Conservation (phyloP, 2,329 filamentous ascomycete species). For the Cadophora sp. region DNA sequence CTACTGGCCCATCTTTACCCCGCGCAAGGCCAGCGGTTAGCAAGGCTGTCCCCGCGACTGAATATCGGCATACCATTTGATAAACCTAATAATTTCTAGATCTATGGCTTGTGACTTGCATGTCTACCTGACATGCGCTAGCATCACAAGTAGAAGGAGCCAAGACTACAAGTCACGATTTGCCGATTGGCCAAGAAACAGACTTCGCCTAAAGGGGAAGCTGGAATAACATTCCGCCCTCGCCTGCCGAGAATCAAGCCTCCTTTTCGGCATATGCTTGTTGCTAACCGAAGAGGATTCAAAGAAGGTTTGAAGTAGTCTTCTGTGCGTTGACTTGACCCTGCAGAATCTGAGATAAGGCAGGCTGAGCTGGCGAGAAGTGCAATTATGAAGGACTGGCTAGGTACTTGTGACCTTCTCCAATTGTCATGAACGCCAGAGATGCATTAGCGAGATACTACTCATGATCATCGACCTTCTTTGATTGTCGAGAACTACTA, state of each 20-base stretch:
- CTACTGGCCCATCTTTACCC: not conserved
- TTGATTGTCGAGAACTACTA: not conserved
- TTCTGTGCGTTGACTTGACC: not conserved
- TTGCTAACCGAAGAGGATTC: not conserved
- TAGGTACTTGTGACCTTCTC: not conserved
- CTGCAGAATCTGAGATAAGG: slow-evolving; percentile 9
- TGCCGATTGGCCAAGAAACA: slow-evolving; percentile 2
- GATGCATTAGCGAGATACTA: not conserved
- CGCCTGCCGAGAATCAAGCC: slow-evolving; percentile 14
- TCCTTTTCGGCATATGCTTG: slow-evolving; percentile 6
- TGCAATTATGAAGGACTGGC: not conserved
- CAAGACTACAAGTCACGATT: not conserved
- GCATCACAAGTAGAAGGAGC: slow-evolving; percentile 7
- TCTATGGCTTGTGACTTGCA: not conserved
- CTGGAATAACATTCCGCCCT: slow-evolving; percentile 13
- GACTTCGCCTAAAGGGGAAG: not conserved
- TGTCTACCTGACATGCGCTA: not conserved
- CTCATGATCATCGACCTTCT: not conserved
- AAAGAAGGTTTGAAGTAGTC: not conserved
- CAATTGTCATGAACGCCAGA: not conserved
- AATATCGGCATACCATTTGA: not conserved
- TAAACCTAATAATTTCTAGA: not conserved
- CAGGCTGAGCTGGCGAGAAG: slow-evolving; percentile 3
- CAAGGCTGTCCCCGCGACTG: not conserved
- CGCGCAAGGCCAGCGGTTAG: slow-evolving; percentile 1